phyloP scores from a whole-genome alignment of 192 early-diverging fungal genomes.

The Irineochytrium annulatum region DNA sequence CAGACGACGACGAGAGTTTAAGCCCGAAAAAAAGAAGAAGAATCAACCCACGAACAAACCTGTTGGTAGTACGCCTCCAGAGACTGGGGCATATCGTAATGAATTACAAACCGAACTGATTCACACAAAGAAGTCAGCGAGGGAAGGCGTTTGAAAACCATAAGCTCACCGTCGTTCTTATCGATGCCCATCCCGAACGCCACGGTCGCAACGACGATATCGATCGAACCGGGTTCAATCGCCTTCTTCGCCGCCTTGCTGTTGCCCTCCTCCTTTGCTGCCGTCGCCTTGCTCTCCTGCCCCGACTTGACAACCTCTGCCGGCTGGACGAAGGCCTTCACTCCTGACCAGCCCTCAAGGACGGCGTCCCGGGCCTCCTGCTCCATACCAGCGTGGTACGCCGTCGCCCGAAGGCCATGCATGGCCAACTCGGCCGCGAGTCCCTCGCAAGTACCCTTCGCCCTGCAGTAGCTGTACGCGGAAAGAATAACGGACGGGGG shows the following conservation, averaged over 20 bases:
- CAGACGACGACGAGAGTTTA: too few relatives aligned
- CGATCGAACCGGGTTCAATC: slow-evolving; percentile 18
- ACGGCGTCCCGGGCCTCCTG: slow-evolving; percentile 14
- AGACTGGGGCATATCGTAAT: slow-evolving; percentile 84
- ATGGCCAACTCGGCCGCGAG: slow-evolving; percentile 23
- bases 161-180: slow-evolving; percentile 61
- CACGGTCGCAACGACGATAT: slow-evolving; percentile 47
- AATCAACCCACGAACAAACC: too few relatives aligned
- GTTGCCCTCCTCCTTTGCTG: slow-evolving; percentile 7
- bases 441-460: slow-evolving; percentile 35
- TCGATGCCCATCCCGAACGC: slow-evolving; percentile 93
- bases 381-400: slow-evolving; percentile 44
- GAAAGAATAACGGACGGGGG: too few relatives aligned
- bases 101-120: slow-evolving; percentile 86
- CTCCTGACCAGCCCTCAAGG: slow-evolving; percentile 27
- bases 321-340: slow-evolving; percentile 6
- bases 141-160: background rate
- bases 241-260: background rate
- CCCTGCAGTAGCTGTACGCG: slow-evolving; percentile 37
- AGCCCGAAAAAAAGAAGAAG: too few relatives aligned
- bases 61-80: slow-evolving; percentile 85
- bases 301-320: background rate
- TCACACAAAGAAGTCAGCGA: background rate
- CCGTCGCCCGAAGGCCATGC: slow-evolving; percentile 26
- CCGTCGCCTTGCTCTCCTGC: slow-evolving; percentile 6